Evolutionary conservation across 1,139 yeast genomes (phyloP).

Genomic region (Debaryomycetaceae sp.): DNA sequence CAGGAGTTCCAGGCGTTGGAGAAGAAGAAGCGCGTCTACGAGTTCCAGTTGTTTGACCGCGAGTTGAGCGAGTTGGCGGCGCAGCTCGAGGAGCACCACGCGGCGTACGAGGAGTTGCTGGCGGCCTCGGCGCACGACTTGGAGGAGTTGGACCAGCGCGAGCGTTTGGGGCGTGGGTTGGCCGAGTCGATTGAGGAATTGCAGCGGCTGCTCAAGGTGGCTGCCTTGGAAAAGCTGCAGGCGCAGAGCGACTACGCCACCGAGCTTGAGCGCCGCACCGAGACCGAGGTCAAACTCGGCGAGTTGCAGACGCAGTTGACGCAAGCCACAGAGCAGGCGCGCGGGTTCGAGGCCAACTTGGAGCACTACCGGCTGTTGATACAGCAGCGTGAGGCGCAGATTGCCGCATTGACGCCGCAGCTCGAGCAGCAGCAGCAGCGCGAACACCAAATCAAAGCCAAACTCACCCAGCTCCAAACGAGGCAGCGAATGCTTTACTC

Average conservation of each 20-base stretch:
- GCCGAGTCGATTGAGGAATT: conserved; percentile 44
- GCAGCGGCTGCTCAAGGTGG: conserved; percentile 32
- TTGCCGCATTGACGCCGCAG: conserved; percentile 34
- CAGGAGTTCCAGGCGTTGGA: conserved; percentile 66
- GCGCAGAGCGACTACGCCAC: conserved; percentile 49
- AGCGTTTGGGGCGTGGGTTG: conserved; percentile 39
- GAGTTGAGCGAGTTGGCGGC: conserved; percentile 61
- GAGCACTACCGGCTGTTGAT: conserved; percentile 18
- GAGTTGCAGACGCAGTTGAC: conserved; percentile 20
- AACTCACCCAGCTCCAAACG: conserved; percentile 42
- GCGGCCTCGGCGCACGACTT: conserved; percentile 42
- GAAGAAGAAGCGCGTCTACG: conserved; percentile 64
- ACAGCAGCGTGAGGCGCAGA: conserved; percentile 18
- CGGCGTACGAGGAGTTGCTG: conserved; percentile 50
- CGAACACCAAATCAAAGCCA: conserved; percentile 38
- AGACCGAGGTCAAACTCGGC: conserved; percentile 37
- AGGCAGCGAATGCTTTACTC: conserved; percentile 63
- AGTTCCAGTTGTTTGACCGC: conserved; percentile 73
- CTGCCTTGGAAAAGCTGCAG: conserved; percentile 49
- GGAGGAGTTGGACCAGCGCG: conserved; percentile 45
- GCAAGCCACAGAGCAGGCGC: conserved; percentile 14
- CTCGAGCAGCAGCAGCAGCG: conserved; percentile 32
- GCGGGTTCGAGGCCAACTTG: conserved; percentile 16
- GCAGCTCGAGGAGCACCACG: conserved; percentile 60
- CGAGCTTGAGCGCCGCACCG: conserved; percentile 33